Evolutionary conservation across 2,329 filamentous ascomycete species (phyloP), one percentile per base, ranked within the genome.

Genomic region (Canariomyces notabilis): DNA sequence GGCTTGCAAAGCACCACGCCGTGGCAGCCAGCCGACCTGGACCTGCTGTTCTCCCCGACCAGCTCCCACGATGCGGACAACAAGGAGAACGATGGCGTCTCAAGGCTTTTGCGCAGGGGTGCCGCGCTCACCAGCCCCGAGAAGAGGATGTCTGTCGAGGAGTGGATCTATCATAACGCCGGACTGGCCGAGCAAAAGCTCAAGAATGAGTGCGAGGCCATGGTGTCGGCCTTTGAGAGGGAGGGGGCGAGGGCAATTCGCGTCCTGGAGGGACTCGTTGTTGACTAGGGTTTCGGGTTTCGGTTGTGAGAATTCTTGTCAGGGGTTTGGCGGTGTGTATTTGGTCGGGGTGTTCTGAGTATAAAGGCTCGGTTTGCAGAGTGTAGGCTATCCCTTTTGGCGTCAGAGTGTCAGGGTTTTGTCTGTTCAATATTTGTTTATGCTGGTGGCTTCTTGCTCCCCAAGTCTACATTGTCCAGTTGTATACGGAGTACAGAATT

Each of bases 131-230:
- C 79, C 2, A 85, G 77, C 43, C 79, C 82, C 0, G 93, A 97
- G 70, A 89, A 85, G 71, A 73, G 77, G 31, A 95, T 98, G 90
- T 91, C 83, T 5, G 88, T 97, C 0, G 89, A 95, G 64, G 83
- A 96, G 65, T 98, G 91, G 89, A 85, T 98, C 32, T 73, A 82
- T 48, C 79, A 83, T 66, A 90, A 93, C 56, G 93, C 93, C 0
- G 76, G 77, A 50, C 74, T 83, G 61, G 89, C 87, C 0, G 90
- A 97, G 70, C 80, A 83, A 65, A 83, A 82, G 63, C 71, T 98
- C 45, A 84, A 83, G 60, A 70, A 75, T 29, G 86, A 94, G 62
- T 95, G 89, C 60, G 91, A 97, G 70, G 71, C 80, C 20, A 79
- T 95, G 65, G 88, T 98, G 5, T 78, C 76, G 49, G 73, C 79